phyloP scores from a whole-genome alignment of 306 rosid genomes.

The Gastrolobium bilobum region DNA sequence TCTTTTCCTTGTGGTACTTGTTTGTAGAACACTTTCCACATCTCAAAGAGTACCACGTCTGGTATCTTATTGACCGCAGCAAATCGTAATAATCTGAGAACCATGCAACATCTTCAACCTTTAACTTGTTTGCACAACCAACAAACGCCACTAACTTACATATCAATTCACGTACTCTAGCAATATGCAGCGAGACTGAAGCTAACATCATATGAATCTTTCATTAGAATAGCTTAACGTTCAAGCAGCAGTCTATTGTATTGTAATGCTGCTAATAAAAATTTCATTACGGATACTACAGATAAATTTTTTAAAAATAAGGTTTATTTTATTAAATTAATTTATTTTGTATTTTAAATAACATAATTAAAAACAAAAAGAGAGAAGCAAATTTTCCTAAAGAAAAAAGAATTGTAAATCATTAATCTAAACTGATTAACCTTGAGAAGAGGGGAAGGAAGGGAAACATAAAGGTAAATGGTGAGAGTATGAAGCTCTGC shows the following conservation, averaged over 20 bases:
- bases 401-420: no score
- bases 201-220: not conserved
- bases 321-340: no score
- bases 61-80: not conserved
- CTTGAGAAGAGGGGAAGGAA: not conserved
- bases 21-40: not conserved
- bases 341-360: no score
- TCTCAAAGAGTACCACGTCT: not conserved
- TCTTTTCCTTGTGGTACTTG: not conserved
- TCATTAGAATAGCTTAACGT: no score
- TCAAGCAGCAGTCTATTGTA: not conserved
- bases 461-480: not conserved
- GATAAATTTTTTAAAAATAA: not conserved
- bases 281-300: not conserved
- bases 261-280: not conserved
- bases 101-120: not conserved
- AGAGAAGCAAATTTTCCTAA: no score
- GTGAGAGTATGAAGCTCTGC: not conserved
- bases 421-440: no score
- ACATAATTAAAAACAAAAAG: no score
- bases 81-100: not conserved
- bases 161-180: not conserved
- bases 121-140: not conserved
- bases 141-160: not conserved
- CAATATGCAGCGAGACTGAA: not conserved